A percentile compares a stretch with the other conserved stretches of the same genome.
Evolutionary conservation across 2,329 filamentous ascomycete genomes (phyloP).

Genomic region (Aureobasidium melanogenum): DNA sequence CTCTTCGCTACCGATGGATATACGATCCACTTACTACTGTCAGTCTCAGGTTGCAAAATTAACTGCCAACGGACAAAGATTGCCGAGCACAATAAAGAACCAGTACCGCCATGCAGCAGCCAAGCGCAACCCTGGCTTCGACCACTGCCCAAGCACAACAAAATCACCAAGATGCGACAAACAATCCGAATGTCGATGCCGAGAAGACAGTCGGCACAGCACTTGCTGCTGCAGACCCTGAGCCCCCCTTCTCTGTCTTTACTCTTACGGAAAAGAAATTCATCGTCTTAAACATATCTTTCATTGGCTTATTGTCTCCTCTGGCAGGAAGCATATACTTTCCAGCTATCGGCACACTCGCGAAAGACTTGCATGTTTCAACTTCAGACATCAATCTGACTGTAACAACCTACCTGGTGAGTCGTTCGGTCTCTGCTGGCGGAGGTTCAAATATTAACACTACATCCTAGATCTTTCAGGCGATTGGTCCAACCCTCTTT

Average conservation of each 20-base stretch:
- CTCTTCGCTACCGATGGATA: background rate
- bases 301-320: conserved; percentile 22
- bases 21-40: background rate
- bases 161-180: background rate
- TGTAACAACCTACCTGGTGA: conserved; percentile 50
- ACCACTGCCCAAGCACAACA: background rate
- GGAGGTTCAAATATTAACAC: conserved; percentile 1
- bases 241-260: conserved; percentile 23
- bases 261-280: conserved; percentile 19
- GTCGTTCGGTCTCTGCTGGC: background rate
- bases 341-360: conserved; percentile 43
- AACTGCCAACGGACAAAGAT: background rate
- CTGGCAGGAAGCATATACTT: conserved; percentile 42
- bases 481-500: conserved; percentile 42
- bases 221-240: background rate
- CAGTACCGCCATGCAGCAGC: background rate
- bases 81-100: too few relatives aligned
- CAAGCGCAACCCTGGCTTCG: background rate
- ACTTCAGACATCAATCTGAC: conserved; percentile 39
- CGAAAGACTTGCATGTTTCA: conserved; percentile 39
- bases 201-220: background rate
- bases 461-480: conserved; percentile 40
- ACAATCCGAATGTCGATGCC: background rate
- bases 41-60: background rate
- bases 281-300: conserved; percentile 21